A percentile compares a stretch with the other conserved stretches of the same genome.
Conservation (phyloP, 257 asterid species). For the Buddleja alternifolia region DNA sequence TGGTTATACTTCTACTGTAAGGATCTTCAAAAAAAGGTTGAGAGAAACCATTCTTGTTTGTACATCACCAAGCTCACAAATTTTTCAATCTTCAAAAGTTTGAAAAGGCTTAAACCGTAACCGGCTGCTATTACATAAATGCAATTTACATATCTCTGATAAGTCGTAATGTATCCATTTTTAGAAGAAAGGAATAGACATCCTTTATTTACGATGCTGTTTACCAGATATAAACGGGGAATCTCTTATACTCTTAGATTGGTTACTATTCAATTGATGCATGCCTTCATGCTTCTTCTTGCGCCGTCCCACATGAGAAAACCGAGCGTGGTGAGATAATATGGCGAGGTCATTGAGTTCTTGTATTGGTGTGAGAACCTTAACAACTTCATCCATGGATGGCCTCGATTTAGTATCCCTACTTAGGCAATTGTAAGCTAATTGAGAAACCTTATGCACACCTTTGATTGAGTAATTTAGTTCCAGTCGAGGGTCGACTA, state of each 20-base stretch:
- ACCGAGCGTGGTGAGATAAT: slow-evolving; percentile 64
- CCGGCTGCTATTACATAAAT: slow-evolving; percentile 23
- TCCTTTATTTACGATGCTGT: slow-evolving; percentile 49
- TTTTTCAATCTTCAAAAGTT: slow-evolving; percentile 29
- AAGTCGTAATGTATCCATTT: slow-evolving; percentile 12
- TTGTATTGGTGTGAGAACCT: slow-evolving; percentile 68
- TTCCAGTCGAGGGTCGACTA: slow-evolving; percentile 91
- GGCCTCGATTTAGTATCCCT: slow-evolving; percentile 87
- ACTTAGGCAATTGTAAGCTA: slow-evolving; percentile 70
- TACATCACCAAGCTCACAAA: neutral
- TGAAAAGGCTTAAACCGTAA: slow-evolving; percentile 31
- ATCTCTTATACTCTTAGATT: slow-evolving; percentile 51
- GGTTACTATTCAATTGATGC: slow-evolving; percentile 49
- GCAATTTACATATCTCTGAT: slow-evolving; percentile 12
- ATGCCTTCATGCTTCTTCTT: slow-evolving; percentile 61
- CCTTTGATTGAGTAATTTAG: slow-evolving; percentile 84
- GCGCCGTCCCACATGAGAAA: slow-evolving; percentile 57
- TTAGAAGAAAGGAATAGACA: slow-evolving; percentile 13
- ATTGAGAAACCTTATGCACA: slow-evolving; percentile 72
- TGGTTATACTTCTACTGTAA: neutral
- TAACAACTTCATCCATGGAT: slow-evolving; percentile 84
- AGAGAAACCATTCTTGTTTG: slow-evolving; percentile 9
- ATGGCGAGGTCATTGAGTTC: slow-evolving; percentile 81
- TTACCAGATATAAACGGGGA: slow-evolving; percentile 53
- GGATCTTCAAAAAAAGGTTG: neutral